Evolutionary conservation across 129 eudicot species (phyloP).

Genomic region (Helichrysum umbraculigerum): DNA sequence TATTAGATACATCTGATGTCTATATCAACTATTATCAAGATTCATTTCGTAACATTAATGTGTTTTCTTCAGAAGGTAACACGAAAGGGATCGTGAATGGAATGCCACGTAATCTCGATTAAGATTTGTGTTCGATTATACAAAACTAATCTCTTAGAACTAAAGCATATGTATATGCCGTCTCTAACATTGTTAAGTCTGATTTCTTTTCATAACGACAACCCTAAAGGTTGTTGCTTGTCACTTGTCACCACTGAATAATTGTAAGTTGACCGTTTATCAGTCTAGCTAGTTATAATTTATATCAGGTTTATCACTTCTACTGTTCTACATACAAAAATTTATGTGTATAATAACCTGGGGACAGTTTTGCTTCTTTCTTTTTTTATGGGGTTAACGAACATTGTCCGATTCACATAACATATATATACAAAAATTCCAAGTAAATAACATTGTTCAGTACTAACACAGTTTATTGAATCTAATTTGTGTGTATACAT

Average conservation of each 20-base stretch:
- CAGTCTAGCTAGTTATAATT: too few relatives aligned
- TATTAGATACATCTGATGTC: neutral
- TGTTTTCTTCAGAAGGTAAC: conserved; percentile 8
- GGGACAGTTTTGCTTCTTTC: too few relatives aligned
- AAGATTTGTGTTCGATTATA: conserved; percentile 5
- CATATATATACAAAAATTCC: neutral
- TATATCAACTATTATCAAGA: conserved; percentile 5
- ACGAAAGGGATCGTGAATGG: conserved; percentile 6
- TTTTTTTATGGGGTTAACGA: neutral
- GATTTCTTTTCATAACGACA: too few relatives aligned
- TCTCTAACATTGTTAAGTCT: conserved; percentile 13
- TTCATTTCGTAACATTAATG: neutral
- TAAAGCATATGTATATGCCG: too few relatives aligned
- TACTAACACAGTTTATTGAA: neutral
- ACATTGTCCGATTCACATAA: neutral
- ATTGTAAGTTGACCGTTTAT: too few relatives aligned
- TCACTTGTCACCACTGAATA: too few relatives aligned
- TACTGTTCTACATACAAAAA: too few relatives aligned
- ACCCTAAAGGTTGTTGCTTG: too few relatives aligned
- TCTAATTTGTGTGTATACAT: too few relatives aligned
- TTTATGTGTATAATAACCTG: too few relatives aligned
- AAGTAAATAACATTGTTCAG: neutral
- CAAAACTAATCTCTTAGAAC: conserved; percentile 11
- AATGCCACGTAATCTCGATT: conserved; percentile 13
- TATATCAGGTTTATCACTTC: too few relatives aligned